A percentile compares a stretch with the other conserved stretches of the same genome.
Evolutionary conservation across 257 asterid species (phyloP).

Genomic region (Schizonepeta tenuifolia): DNA sequence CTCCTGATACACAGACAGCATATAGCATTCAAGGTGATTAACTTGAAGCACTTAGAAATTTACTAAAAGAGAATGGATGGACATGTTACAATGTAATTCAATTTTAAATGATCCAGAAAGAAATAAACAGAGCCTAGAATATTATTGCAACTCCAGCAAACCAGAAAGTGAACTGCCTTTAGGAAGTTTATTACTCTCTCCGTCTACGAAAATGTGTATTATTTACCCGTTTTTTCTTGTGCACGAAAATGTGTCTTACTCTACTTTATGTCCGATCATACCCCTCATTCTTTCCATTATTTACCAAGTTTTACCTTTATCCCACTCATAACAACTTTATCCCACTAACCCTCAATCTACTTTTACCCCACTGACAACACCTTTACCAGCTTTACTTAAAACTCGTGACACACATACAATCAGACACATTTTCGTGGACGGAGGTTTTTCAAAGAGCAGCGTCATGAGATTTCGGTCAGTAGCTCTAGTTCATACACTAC

Average conservation of each 20-base stretch:
- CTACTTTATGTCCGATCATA: too few species aligned
- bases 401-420: too few species aligned
- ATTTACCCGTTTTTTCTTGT: too few species aligned
- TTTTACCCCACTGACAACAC: too few species aligned
- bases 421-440: too few species aligned
- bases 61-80: not conserved
- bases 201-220: too few species aligned
- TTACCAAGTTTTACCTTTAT: too few species aligned
- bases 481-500: constrained; percentile 20
- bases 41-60: constrained; percentile 18
- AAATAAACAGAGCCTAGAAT: constrained; percentile 10
- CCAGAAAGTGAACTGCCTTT: not conserved
- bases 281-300: too few species aligned
- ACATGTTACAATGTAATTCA: constrained; percentile 4
- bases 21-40: constrained; percentile 28
- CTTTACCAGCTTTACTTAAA: too few species aligned
- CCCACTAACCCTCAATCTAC: too few species aligned
- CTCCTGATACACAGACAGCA: constrained; percentile 56
- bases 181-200: constrained; percentile 12
- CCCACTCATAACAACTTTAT: too few species aligned
- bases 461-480: constrained; percentile 11
- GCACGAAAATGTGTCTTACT: too few species aligned
- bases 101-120: constrained; percentile 1
- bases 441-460: not conserved
- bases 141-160: constrained; percentile 19